A percentile compares a stretch with the other conserved stretches of the same genome.
Evolutionary conservation across 495 filamentous ascomycete genomes (phyloP).

Genomic region (Arthonia radiata): DNA sequence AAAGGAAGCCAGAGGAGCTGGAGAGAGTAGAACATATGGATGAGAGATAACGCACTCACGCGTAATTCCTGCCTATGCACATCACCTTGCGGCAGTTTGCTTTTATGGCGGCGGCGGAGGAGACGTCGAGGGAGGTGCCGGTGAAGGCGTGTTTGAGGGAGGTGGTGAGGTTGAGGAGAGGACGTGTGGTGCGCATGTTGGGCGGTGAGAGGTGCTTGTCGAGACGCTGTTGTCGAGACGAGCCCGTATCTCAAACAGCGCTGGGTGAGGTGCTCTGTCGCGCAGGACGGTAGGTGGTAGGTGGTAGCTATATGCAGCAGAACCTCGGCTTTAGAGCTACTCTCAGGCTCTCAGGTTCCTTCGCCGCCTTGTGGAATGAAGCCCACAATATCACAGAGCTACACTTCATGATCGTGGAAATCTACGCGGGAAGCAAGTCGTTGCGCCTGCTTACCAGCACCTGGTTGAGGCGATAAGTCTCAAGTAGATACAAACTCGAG

Average conservation of each 20-base stretch:
- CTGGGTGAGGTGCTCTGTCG: slow-evolving; percentile 1
- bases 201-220: background rate
- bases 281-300: slow-evolving; percentile 4
- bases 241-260: slow-evolving; percentile 2
- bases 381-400: slow-evolving; percentile 3
- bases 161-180: background rate
- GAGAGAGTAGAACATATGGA: background rate
- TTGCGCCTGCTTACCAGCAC: slow-evolving; percentile 1
- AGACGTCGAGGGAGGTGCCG: slow-evolving; percentile 1
- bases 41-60: slow-evolving; percentile 27
- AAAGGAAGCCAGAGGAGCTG: slow-evolving; percentile 1
- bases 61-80: slow-evolving; percentile 96
- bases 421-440: no score
- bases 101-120: slow-evolving; percentile 23
- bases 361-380: slow-evolving; percentile 1
- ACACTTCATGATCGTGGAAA: slow-evolving; percentile 1
- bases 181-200: background rate
- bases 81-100: slow-evolving; percentile 63
- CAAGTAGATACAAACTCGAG: no score
- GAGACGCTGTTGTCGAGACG: slow-evolving; percentile 2
- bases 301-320: slow-evolving; percentile 1
- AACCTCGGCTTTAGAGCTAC: slow-evolving; percentile 2
- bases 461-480: slow-evolving; percentile 1
- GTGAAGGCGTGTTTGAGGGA: slow-evolving; percentile 1
- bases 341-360: slow-evolving; percentile 1